Conservation (phyloP, 305 asterid genomes). For the Stenogyne calaminthoides region DNA sequence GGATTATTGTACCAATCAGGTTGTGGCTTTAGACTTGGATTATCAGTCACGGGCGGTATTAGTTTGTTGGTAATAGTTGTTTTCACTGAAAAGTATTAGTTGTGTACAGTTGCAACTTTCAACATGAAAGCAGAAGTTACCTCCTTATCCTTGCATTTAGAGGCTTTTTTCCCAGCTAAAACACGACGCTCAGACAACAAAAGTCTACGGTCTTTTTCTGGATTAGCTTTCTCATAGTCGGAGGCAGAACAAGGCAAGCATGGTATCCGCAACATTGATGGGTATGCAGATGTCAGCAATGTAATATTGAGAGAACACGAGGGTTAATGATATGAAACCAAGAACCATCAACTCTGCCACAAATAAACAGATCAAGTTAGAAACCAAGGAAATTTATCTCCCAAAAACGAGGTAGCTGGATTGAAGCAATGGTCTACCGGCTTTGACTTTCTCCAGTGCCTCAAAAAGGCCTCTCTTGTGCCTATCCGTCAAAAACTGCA, state of each 20-base stretch:
- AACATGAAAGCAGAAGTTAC: conserved; percentile 31
- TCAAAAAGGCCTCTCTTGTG: conserved; percentile 81
- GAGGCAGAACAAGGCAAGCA: conserved; percentile 62
- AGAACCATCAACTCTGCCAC: conserved; percentile 71
- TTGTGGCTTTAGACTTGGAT: neutral
- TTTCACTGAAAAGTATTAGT: neutral
- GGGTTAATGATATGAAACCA: conserved; percentile 73
- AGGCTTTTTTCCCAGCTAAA: conserved; percentile 42
- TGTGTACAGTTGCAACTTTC: neutral
- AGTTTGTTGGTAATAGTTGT: neutral
- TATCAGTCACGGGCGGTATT: neutral
- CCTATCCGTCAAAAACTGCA: conserved; percentile 72
- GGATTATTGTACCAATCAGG: conserved; percentile 8
- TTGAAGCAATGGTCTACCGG: conserved; percentile 43
- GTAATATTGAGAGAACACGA: conserved; percentile 74
- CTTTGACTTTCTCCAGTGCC: conserved; percentile 85
- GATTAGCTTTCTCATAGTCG: conserved; percentile 11
- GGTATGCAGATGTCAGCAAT: conserved; percentile 76
- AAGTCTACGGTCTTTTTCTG: conserved; percentile 49
- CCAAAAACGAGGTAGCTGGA: neutral
- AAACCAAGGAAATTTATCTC: neutral
- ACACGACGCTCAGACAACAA: conserved; percentile 62
- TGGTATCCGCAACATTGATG: conserved; percentile 47
- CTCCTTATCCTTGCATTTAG: conserved; percentile 46
- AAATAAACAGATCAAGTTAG: conserved; percentile 24